A percentile compares a stretch with the other conserved stretches of the same genome.
Conservation (phyloP, 108 stramenopile genomes). For the Nitzschia sp. region DNA sequence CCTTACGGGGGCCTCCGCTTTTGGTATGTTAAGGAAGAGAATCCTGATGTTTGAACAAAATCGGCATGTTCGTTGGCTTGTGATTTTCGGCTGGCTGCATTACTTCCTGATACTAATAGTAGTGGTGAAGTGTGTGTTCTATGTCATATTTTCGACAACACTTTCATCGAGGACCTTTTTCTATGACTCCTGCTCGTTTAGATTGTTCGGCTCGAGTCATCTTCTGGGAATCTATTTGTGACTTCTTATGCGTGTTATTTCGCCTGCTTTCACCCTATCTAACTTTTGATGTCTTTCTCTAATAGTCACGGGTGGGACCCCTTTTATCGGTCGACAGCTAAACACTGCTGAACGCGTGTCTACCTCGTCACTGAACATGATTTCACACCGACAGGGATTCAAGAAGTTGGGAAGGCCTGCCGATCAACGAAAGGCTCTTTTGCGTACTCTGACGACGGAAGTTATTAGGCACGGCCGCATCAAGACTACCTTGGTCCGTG, state of each 20-base stretch:
- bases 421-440: constrained; percentile 97
- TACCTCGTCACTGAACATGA: constrained; percentile 53
- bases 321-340: constrained; percentile 40
- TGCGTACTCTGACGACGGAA: constrained; percentile 95
- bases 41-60: neutral
- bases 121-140: no score
- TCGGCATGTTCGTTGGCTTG: no score
- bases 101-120: no score
- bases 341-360: constrained; percentile 19
- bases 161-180: no score
- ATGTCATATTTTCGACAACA: no score
- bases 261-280: no score
- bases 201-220: no score
- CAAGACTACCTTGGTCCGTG: constrained; percentile 93
- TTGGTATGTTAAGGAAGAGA: constrained; percentile 76
- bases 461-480: constrained; percentile 97
- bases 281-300: constrained; percentile 5
- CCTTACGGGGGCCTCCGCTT: constrained; percentile 71
- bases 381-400: constrained; percentile 78
- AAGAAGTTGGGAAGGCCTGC: constrained; percentile 91
- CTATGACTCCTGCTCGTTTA: no score
- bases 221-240: no score
- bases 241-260: no score
- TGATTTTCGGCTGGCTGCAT: no score
- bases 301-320: constrained; percentile 30